Evolutionary conservation across 495 filamentous ascomycete genomes (phyloP).

Genomic region (Podospora pseudoanserina): DNA sequence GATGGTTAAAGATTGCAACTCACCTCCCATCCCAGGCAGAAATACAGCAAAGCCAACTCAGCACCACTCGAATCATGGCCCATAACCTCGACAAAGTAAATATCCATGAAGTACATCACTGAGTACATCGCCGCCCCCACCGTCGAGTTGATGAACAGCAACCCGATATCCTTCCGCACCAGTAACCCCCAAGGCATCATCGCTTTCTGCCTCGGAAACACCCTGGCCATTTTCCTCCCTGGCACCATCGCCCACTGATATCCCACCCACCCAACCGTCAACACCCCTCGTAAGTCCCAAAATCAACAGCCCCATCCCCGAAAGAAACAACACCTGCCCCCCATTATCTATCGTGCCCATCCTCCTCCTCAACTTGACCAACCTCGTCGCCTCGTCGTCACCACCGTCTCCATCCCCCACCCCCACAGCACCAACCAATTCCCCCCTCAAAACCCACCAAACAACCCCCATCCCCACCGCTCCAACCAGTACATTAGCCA

Average conservation of each 20-base stretch:
- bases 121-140: conserved; percentile 50
- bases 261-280: conserved; percentile 45
- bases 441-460: no score
- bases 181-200: conserved; percentile 58
- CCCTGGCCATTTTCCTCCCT: conserved; percentile 29
- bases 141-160: conserved; percentile 52
- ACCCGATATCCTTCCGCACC: conserved; percentile 45
- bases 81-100: conserved; percentile 57
- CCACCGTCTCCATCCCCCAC: background rate
- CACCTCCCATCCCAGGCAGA: conserved; percentile 43
- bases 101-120: conserved; percentile 58
- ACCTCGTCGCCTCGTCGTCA: conserved; percentile 19
- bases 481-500: no score
- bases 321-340: conserved; percentile 56
- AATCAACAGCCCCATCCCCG: conserved; percentile 55
- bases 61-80: conserved; percentile 44
- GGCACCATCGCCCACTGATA: conserved; percentile 57
- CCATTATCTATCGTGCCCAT: conserved; percentile 52
- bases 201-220: conserved; percentile 47
- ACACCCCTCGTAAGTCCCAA: conserved; percentile 51
- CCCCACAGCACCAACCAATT: no score
- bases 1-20: conserved; percentile 10
- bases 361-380: conserved; percentile 28
- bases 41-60: conserved; percentile 51
- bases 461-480: no score